phyloP scores from a whole-genome alignment of 148 eudicot species.

The Rhododendron ovatum region DNA sequence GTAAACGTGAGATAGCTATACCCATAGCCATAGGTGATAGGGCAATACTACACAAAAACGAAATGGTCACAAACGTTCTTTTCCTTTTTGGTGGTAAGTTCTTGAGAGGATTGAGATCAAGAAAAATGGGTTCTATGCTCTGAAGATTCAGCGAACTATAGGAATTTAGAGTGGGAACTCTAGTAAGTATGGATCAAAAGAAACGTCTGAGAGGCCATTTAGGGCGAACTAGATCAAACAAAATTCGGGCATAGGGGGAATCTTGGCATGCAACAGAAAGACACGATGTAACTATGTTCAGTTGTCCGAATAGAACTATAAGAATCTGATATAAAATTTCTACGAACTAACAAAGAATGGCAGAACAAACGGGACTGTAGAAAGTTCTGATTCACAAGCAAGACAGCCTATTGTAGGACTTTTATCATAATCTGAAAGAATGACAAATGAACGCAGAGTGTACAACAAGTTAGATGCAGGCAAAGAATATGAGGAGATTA shows the following conservation, averaged over 20 bases:
- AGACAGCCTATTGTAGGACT: not conserved
- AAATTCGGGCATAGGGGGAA: not conserved
- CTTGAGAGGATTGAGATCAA: not conserved
- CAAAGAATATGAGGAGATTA: not conserved
- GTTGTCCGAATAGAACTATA: not conserved
- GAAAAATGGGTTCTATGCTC: not conserved
- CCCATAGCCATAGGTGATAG: too few species aligned
- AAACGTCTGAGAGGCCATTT: not conserved
- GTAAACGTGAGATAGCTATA: not conserved
- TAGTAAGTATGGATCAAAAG: not conserved
- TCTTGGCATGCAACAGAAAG: not conserved
- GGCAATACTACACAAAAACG: not conserved
- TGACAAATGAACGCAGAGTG: too few species aligned
- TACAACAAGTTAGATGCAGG: not conserved
- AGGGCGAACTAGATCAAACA: not conserved
- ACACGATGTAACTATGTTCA: not conserved
- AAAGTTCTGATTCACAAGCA: not conserved
- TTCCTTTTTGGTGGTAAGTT: not conserved
- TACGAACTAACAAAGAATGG: not conserved
- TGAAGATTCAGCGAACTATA: not conserved
- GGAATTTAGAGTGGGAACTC: not conserved
- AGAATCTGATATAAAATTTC: not conserved
- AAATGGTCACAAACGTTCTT: not conserved
- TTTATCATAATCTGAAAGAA: not conserved
- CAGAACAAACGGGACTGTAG: not conserved